Evolutionary conservation across 768 basidiomycete species (phyloP).

Genomic region (Lactarius tabidus): DNA sequence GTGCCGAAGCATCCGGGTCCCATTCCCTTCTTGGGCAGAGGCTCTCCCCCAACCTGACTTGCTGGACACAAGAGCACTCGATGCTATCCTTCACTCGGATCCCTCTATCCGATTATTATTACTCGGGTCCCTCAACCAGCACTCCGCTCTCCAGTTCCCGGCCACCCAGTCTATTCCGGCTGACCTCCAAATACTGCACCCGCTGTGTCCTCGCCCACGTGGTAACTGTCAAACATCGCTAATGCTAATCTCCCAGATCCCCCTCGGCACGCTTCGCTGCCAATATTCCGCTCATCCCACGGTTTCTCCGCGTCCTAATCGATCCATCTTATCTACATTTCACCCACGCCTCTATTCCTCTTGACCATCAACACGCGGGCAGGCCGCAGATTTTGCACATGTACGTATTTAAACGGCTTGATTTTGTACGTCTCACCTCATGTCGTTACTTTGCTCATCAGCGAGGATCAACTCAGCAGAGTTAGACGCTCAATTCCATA

Average conservation of each 20-base stretch:
- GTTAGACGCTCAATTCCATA: neutral
- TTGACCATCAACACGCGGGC: neutral
- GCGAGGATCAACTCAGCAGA: neutral
- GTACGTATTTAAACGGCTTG: neutral
- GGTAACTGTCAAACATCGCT: slow-evolving; percentile 20
- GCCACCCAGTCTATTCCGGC: neutral
- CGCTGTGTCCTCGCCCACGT: slow-evolving; percentile 15
- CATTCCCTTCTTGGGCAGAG: neutral
- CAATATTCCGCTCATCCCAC: slow-evolving; percentile 1
- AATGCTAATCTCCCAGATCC: slow-evolving; percentile 24
- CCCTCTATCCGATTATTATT: neutral
- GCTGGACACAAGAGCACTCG: neutral
- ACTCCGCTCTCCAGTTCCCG: neutral
- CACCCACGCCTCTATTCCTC: neutral
- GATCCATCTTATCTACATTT: neutral
- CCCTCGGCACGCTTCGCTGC: slow-evolving; percentile 4
- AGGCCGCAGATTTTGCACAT: neutral
- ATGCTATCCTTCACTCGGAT: too few relatives aligned
- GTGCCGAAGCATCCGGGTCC: neutral
- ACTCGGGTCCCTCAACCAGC: neutral
- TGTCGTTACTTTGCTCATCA: neutral
- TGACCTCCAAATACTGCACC: neutral
- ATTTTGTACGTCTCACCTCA: slow-evolving; percentile 2
- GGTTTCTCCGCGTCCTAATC: slow-evolving; percentile 8
- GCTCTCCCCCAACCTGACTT: neutral